Base-by-base conservation (phyloP, 2,329 filamentous ascomycete species). In the Pseudopyricularia cyperi region DNA sequence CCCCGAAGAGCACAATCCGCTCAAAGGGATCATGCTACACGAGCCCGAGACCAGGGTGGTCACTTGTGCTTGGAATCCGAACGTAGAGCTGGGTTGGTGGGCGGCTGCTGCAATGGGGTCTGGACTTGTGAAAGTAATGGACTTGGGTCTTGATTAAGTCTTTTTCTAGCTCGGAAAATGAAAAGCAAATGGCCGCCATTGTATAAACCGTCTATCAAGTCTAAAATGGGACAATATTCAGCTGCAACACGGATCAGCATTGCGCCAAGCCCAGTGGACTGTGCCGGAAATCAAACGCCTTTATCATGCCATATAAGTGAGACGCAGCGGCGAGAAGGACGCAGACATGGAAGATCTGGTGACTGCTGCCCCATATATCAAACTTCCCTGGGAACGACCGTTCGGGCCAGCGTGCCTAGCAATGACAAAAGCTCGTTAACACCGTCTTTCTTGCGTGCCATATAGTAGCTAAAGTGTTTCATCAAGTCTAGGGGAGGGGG, bases 321-420 rank as follows among this genome's bases (percentile, higher is more conserved):
- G 85, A 79, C 1, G 79, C 76, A 0, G 89, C 91, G 0, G 93
- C 93, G 55, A 89, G 66, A 15, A 97, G 73, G 28, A 98, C 90
- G 57, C 93, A 76, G 37, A 95, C 72, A 70, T 98, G 93, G 66
- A 98, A 98, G 57, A 98, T 85, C 69, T 98, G 93, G 67, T 98
- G 93, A 19, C 89, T 95, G 63, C 83, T 89, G 35, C 93, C 91
- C 79, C 87, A 87, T 50, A 96, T 87, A 67, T 98, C 93, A 62
- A 91, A 96, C 7, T 66, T 72, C 1, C 89, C 87, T 0, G 91
- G 93, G 46, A 71, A 77, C 61, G 76, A 80, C 54, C 88, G 76
- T 70, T 98, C 93, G 0, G 93, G 93, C 67, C 91, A 82, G 35
- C 93, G 83, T 51, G 79, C 74, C 82, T 86, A 53, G 17, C 7